phyloP scores from a whole-genome alignment of 2,329 filamentous ascomycete species.

The Exophiala sp. region DNA sequence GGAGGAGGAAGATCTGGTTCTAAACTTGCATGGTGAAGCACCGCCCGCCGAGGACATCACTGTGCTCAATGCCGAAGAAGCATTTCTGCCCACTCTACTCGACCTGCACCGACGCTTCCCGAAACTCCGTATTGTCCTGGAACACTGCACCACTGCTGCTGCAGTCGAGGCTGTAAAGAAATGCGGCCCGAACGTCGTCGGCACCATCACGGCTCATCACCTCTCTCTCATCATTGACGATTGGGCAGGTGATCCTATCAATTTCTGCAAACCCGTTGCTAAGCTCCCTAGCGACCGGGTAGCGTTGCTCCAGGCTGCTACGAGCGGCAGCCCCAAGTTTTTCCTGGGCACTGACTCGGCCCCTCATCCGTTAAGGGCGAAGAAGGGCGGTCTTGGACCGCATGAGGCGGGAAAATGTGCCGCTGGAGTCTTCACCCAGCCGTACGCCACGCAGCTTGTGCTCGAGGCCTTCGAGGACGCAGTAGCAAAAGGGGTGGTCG shows the following conservation, averaged over 20 bases:
- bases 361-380: constrained; percentile 56
- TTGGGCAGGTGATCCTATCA: constrained; percentile 65
- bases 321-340: constrained; percentile 53
- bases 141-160: constrained; percentile 82
- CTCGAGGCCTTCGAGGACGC: constrained; percentile 54
- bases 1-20: constrained; percentile 73
- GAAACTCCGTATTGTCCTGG: constrained; percentile 52
- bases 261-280: constrained; percentile 71
- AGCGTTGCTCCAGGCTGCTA: constrained; percentile 60
- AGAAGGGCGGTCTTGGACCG: constrained; percentile 41
- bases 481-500: constrained; percentile 48
- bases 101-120: constrained; percentile 71
- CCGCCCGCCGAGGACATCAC: constrained; percentile 45
- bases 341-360: constrained; percentile 68
- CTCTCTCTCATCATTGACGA: constrained; percentile 74
- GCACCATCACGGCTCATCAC: constrained; percentile 82
- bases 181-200: constrained; percentile 71
- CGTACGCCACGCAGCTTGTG: constrained; percentile 53
- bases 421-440: constrained; percentile 59
- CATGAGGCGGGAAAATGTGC: constrained; percentile 39
- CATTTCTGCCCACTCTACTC: constrained; percentile 73
- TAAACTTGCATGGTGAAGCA: constrained; percentile 93
- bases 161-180: constrained; percentile 70
- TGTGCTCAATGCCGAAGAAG: constrained; percentile 63
- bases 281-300: constrained; percentile 67